Percentiles rank a stretch among this genome's conserved stretches.
Evolutionary conservation across 495 filamentous ascomycete genomes (phyloP).

Genomic region (Patellaria atrata): DNA sequence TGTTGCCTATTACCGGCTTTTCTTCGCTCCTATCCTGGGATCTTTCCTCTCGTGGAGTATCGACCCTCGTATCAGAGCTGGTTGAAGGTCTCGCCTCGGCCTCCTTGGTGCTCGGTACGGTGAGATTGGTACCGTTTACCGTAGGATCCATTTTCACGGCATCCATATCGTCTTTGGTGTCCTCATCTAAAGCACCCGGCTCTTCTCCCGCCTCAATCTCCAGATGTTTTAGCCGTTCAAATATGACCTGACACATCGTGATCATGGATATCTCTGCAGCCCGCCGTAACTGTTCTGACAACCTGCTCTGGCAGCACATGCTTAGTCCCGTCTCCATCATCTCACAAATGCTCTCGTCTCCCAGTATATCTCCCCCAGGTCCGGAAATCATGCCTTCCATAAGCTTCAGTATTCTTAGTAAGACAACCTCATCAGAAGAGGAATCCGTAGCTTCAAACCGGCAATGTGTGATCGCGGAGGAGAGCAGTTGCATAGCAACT

Average conservation of each 20-base stretch:
- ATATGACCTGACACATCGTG: conserved; percentile 96
- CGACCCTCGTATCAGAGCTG: too few species aligned
- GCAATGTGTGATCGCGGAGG: conserved; percentile 92
- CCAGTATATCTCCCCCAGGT: conserved; percentile 70
- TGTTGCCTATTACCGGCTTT: conserved; percentile 10
- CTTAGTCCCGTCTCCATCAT: conserved; percentile 99
- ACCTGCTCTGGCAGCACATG: conserved; percentile 87
- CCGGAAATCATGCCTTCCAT: conserved; percentile 97
- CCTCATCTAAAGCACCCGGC: conserved; percentile 41
- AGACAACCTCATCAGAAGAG: conserved; percentile 84
- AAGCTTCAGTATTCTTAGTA: conserved; percentile 83
- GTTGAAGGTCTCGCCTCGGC: conserved; percentile 14
- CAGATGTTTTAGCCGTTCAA: conserved; percentile 75
- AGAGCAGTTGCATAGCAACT: conserved; percentile 86
- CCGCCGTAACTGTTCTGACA: conserved; percentile 80
- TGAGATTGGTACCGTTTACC: conserved; percentile 54
- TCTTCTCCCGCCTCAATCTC: conserved; percentile 55
- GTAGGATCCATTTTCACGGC: conserved; percentile 78
- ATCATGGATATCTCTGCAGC: conserved; percentile 97
- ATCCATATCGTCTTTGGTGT: conserved; percentile 52
- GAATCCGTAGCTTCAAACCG: conserved; percentile 94
- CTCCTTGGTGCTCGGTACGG: conserved; percentile 31
- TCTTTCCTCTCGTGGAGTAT: too few species aligned
- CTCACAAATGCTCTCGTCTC: conserved; percentile 94
- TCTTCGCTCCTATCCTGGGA: conserved; percentile 9